Conservation (phyloP, 2,329 filamentous ascomycete genomes). For the Ophiocordyceps camponoti-leonardi region DNA sequence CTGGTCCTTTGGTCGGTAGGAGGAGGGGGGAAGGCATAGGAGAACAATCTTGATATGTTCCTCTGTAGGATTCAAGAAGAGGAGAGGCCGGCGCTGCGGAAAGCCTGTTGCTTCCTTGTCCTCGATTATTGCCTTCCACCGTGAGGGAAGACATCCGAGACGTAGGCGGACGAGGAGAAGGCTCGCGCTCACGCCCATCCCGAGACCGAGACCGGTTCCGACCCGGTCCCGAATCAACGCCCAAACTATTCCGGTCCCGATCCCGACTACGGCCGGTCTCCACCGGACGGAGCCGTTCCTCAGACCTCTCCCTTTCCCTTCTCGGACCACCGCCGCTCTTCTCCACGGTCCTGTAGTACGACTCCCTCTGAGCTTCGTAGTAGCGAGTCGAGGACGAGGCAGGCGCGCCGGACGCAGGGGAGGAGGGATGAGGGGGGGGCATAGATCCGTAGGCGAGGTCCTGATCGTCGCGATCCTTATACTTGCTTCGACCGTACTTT, state of each 20-base stretch:
- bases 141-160: constrained; percentile 34
- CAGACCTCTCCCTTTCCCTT: not conserved
- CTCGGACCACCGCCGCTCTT: not conserved
- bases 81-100: constrained; percentile 58
- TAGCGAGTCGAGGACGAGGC: not conserved
- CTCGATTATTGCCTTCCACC: constrained; percentile 24
- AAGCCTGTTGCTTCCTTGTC: constrained; percentile 17
- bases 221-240: constrained; percentile 5
- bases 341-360: not conserved
- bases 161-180: constrained; percentile 30
- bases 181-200: constrained; percentile 13
- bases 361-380: not conserved
- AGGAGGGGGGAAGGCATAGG: constrained; percentile 79
- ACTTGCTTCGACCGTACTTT: constrained; percentile 25
- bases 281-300: not conserved
- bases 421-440: not conserved
- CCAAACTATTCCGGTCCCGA: constrained; percentile 5
- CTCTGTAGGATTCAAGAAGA: constrained; percentile 78
- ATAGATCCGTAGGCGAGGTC: constrained; percentile 32
- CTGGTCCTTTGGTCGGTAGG: constrained; percentile 26
- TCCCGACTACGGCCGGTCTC: not conserved
- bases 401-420: not conserved
- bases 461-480: constrained; percentile 18
- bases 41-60: constrained; percentile 86
- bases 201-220: constrained; percentile 8